Base-by-base conservation (phyloP, 148 eudicot genomes). In the Cornus kousa region DNA sequence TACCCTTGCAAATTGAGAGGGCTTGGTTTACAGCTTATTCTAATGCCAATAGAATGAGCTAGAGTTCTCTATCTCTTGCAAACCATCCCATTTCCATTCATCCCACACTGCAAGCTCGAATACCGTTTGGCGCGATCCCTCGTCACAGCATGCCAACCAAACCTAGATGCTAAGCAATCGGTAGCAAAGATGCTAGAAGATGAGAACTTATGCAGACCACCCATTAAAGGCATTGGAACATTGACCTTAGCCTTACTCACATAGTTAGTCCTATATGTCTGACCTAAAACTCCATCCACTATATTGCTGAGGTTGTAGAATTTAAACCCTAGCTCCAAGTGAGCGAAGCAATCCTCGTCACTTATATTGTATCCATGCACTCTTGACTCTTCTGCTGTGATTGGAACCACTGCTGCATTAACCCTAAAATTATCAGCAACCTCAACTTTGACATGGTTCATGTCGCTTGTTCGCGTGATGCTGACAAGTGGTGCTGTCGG, bases 181-280 rank as follows among this genome's bases (percentile, higher is more conserved):
- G 74, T 70, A 3, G 80, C 73, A 9, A 77, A 77, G 46, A 77
- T 77, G 13, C 48, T 17, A 13, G 80, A 77, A 35, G 68, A 24
- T 50, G 48, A 57, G 2, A 9, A 77, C 40, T 57, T 77, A 1
- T 23, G 10, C 10, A 66, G 9, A 50, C 80, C 80, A 16, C 80
- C 80, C 74, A 77, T 77, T 11, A 77, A 74, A 11, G 73, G 80
- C 80, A 77, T 70, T 7, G 74, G 67, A 31, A 35, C 31, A 22
- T 77, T 77, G 5, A 77, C 74, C 74, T 70, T 77, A 5, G 67
- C 67, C 80, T 77, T 77, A 0, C 68, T 77, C 67, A 77, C 80
- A 37, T 77, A 77, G 35, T 70, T 37, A 1, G 67, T 53, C 67
- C 80, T 33, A 4, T 77, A 77, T 14, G 80, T 77, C 71, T 77